Evolutionary conservation across 805 yeast genomes (phyloP), one percentile per base, ranked within the genome.

Genomic region (Yamadazyma philogaea): DNA sequence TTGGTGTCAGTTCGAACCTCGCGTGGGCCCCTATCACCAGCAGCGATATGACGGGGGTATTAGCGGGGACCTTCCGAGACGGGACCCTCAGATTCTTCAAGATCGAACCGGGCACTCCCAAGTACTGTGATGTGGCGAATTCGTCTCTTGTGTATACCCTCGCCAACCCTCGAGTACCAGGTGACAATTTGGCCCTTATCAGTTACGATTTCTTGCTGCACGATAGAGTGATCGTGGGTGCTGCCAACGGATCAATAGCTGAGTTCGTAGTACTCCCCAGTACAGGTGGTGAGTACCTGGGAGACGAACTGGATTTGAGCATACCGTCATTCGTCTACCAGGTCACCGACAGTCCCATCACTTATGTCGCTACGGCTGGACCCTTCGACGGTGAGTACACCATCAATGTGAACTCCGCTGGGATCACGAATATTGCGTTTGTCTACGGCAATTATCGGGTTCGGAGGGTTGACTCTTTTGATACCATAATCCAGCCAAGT

Each of bases 1-100:
- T 72, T 52, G 85, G 85, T 2, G 73, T 68, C 6, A 59, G 72
- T 2, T 52, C 66, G 34, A 61, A 66, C 37, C 48, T 77, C 26
- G 52, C 57, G n/a, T 70, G 72, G 76, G 50, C 61, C 15, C 68
- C 75, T 1, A 43, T 60, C 38, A 59, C 60, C 42, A 67, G 55
- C 37, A 49, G 51, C 46, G 50, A 41, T 3, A 28, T 37, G 6
- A 34, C 73, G 12, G 80, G 79, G 2, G 63, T 74, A 0, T 49
- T 82, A n/a, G 72, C 72, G 4, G 79, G 78, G 8, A 66, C 68
- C 0, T 77, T 78, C 46, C 76, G 77, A 31, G 84, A 80, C 56
- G 90, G 90, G 0, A 56, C 64, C 4, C 56, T 79, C 4, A 79
- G 78, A 43, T 52, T 81, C 4, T 54, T 81, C 14, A 68, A 68